phyloP scores from a whole-genome alignment of 352 stramenopile species.

The Globisporangium spinosum region DNA sequence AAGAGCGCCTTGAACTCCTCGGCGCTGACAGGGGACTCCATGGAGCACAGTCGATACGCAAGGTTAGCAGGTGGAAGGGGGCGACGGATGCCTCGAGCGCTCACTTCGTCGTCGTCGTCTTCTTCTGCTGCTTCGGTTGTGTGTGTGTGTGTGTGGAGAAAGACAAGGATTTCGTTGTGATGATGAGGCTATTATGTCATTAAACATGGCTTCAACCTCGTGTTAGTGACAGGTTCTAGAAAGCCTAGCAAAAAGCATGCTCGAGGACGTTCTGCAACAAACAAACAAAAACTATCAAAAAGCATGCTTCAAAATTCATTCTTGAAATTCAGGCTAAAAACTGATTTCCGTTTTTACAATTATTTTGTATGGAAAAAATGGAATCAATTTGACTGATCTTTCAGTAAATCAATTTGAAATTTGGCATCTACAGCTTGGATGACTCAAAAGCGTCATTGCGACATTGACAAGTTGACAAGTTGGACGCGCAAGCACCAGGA shows the following conservation, averaged over 20 bases:
- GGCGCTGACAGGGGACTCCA: constrained; percentile 9
- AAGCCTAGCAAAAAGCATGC: not conserved
- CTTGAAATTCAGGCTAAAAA: too few relatives aligned
- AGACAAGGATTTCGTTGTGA: not conserved
- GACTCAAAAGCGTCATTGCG: not conserved
- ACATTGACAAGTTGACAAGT: constrained; percentile 6
- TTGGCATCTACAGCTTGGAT: not conserved
- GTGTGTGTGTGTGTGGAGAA: not conserved
- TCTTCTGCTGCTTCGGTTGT: not conserved
- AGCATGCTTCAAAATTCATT: not conserved
- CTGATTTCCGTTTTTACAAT: too few relatives aligned
- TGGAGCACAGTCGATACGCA: not conserved
- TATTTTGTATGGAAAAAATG: not conserved
- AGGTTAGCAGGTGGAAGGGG: not conserved
- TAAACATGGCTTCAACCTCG: constrained; percentile 2
- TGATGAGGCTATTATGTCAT: not conserved
- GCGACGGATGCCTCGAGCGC: not conserved
- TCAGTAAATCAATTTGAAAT: too few relatives aligned
- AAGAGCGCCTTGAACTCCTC: constrained; percentile 44
- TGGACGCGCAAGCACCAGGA: not conserved
- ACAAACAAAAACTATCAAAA: not conserved
- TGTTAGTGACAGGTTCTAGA: not conserved
- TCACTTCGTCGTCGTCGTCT: not conserved
- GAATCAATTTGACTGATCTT: too few relatives aligned
- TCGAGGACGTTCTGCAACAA: not conserved